phyloP scores from a whole-genome alignment of 805 yeast species.

The Pichia eremophila region DNA sequence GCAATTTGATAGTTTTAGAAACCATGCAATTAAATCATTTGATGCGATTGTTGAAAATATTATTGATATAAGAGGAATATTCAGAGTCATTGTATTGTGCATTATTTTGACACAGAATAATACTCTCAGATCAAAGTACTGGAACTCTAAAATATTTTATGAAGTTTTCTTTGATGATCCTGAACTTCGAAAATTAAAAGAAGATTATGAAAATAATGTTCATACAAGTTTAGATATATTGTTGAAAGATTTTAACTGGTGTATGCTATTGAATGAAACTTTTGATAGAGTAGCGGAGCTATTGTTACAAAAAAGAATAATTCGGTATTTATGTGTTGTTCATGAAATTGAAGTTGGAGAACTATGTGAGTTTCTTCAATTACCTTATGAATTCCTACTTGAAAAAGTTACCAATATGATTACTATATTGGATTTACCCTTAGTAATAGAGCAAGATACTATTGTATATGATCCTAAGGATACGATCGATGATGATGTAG shows the following conservation, averaged over 20 bases:
- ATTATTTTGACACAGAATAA: not conserved
- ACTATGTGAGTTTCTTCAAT: not conserved
- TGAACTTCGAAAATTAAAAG: not conserved
- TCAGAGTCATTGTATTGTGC: not conserved
- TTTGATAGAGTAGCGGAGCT: not conserved
- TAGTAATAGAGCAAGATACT: not conserved
- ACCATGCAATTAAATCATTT: not conserved
- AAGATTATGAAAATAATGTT: not conserved
- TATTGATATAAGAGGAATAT: not conserved
- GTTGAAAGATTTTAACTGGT: not conserved
- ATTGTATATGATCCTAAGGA: not conserved
- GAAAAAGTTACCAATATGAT: not conserved
- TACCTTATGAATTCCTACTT: not conserved
- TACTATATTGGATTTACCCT: not conserved
- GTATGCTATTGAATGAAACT: not conserved
- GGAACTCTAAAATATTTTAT: not conserved
- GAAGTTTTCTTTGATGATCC: slow-evolving; percentile 7
- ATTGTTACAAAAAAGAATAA: not conserved
- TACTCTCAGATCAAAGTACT: slow-evolving; percentile 8
- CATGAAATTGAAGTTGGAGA: not conserved
- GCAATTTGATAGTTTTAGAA: not conserved
- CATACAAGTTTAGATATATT: too few relatives aligned
- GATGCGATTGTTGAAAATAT: not conserved
- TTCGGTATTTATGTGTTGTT: not conserved
- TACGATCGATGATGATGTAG: not conserved